Base-by-base conservation (phyloP, 805 yeast genomes). In the Vanderwaltozyma tropicalis region DNA sequence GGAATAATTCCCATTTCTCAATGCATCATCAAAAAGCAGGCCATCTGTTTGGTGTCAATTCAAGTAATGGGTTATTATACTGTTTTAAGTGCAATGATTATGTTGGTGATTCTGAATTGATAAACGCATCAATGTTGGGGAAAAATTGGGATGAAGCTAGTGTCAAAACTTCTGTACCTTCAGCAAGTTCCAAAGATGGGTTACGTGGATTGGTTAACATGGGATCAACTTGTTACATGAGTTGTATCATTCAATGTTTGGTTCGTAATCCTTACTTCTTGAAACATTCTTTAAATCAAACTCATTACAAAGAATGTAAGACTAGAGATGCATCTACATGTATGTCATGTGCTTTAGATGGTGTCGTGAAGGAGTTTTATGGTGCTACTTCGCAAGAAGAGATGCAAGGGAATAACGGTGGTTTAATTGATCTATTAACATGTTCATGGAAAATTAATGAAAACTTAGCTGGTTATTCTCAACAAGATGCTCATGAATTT, bases 401-500 rank as follows among this genome's bases (percentile, higher is more conserved):
- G 9, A 31, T 28, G 3, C 37, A 60, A 31, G 22, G 22, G 25
- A 39, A 31, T 11, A 43, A 32, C 69, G 76, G 62, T 20, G 96
- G 97, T 0, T 80, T 92, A 44, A 78, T 92, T 2, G 74, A 81
- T 35, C 61, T 92, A 33, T 67, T 92, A 35, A 70, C 75, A n/a
- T 84, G 95, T 11, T 80, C 95, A 1, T 87, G 96, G 89, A 79
- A 78, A 50, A 78, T 80, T 33, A 83, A 85, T 48, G 74, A 82
- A 46, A 73, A 86, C 25, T 71, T 92, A 41, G 95, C 96, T 0
- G 99, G 99, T 1, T 88, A 88, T 48, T 81, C 92, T 26, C 96
- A 92, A 60, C 99, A 92, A 61, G 99, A 92, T 57, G 97, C 98
- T 0, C 99, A 92, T 61, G 99, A 92, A 60, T 92, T 89, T 60